Percentiles rank a stretch among this genome's conserved stretches.
phyloP scores from a whole-genome alignment of 441 rosid genomes.

The Gossypium trilobum region DNA sequence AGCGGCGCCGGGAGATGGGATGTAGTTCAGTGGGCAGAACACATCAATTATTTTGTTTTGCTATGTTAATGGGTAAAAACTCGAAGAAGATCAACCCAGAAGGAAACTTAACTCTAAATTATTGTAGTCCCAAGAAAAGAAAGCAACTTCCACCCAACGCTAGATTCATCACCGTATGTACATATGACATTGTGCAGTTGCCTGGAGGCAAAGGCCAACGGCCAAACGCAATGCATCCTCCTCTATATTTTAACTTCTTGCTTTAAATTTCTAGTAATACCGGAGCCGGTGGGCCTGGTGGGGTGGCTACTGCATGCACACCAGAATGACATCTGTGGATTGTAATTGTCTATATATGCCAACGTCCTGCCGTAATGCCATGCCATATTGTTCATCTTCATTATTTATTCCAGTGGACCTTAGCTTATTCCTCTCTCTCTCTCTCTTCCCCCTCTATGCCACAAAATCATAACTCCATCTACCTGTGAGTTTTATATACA shows the following conservation, averaged over 20 bases:
- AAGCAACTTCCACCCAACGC: not conserved
- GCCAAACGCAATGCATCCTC: no score
- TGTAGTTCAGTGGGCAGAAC: not conserved
- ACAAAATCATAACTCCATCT: not conserved
- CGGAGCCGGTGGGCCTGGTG: not conserved
- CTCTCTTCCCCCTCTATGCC: not conserved
- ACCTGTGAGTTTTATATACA: no score
- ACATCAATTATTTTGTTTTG: not conserved
- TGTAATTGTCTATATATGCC: not conserved
- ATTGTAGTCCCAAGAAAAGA: not conserved
- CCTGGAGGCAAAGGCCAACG: not conserved
- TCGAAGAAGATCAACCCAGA: not conserved
- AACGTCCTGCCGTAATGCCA: not conserved
- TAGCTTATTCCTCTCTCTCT: not conserved
- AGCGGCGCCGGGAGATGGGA: not conserved
- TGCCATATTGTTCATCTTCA: not conserved
- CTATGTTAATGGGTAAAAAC: not conserved
- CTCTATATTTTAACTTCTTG: not conserved
- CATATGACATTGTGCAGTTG: not conserved
- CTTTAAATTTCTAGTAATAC: not conserved
- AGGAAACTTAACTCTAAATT: not conserved
- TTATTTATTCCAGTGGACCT: constrained; percentile 1
- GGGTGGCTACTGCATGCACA: not conserved
- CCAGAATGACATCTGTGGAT: not conserved
- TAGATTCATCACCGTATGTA: not conserved